phyloP scores from a whole-genome alignment of 805 yeast species.

The Candida tammaniensis region DNA sequence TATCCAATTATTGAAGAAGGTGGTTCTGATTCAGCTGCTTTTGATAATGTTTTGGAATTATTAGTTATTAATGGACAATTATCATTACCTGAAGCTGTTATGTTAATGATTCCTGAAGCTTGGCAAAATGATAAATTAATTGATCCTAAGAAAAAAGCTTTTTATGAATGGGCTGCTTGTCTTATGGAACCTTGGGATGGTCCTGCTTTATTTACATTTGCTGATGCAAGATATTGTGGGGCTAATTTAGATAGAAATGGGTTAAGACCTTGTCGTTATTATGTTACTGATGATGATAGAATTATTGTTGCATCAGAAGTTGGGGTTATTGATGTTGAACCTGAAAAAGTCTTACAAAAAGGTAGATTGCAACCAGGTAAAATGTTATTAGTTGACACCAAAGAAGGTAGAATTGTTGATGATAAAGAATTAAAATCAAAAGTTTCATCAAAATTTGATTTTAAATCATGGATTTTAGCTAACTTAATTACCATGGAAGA shows the following conservation, averaged over 20 bases:
- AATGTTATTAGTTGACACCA: conserved; percentile 91
- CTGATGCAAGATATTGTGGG: conserved; percentile 97
- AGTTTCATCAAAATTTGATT: conserved; percentile 82
- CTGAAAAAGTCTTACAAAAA: conserved; percentile 78
- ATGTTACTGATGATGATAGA: conserved; percentile 89
- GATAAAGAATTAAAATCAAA: conserved; percentile 80
- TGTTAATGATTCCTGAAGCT: conserved; percentile 97
- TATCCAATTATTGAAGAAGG: conserved; percentile 98
- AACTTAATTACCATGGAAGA: conserved; percentile 84
- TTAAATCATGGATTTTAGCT: conserved; percentile 89
- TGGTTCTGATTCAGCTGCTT: conserved; percentile 97
- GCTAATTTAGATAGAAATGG: conserved; percentile 98
- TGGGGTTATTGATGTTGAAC: conserved; percentile 89
- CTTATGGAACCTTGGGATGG: conserved; percentile 99
- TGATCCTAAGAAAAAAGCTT: conserved; percentile 90
- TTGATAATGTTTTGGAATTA: conserved; percentile 91
- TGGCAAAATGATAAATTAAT: conserved; percentile 87
- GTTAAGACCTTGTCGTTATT: conserved; percentile 96
- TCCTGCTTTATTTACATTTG: conserved; percentile 93
- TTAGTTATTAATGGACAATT: conserved; percentile 88
- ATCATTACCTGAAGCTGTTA: conserved; percentile 93
- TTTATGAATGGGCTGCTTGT: conserved; percentile 99
- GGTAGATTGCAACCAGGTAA: conserved; percentile 96
- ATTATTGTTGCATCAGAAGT: conserved; percentile 98
- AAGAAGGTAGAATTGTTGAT: conserved; percentile 89